A percentile compares a stretch with the other conserved stretches of the same genome.
These are phyloP conservation scores for Saccharum officinarum DNA, from an alignment of 176 grass and related monocot species.

Conservation along the genomic window DNA sequence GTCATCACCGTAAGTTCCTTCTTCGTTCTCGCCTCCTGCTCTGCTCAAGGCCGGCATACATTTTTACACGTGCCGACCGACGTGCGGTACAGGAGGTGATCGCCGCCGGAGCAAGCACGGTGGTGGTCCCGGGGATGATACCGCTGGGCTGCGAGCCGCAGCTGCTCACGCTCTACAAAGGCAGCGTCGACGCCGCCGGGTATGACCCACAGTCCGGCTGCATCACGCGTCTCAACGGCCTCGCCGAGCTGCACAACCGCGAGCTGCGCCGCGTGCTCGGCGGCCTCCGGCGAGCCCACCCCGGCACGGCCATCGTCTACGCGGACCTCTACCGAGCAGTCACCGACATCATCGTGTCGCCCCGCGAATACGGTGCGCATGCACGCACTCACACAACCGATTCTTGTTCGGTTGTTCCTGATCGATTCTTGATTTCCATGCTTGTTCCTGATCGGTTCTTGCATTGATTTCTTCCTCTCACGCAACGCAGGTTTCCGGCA, in stretches of 20 bases:
- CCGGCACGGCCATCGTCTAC: conserved; percentile 43
- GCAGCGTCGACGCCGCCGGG: background rate
- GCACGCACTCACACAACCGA: no score
- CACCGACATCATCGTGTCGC: conserved; percentile 29
- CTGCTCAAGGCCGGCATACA: background rate
- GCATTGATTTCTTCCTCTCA: no score
- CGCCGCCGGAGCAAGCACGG: conserved; percentile 1
- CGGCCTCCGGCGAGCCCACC: conserved; percentile 30
- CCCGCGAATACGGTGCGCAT: conserved; percentile 6
- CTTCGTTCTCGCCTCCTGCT: background rate
- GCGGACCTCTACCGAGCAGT: conserved; percentile 55
- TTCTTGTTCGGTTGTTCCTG: no score
- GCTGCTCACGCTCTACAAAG: conserved; percentile 36
- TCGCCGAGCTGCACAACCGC: conserved; percentile 59
- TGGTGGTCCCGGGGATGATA: background rate
- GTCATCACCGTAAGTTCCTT: conserved; percentile 22
- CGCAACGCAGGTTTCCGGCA: background rate
- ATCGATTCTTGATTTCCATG: no score
- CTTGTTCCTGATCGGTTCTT: background rate
- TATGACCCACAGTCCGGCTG: conserved; percentile 57
- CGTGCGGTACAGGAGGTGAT: background rate
- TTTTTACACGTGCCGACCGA: no score
- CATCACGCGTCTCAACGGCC: conserved; percentile 48
- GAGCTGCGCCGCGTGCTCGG: conserved; percentile 26
- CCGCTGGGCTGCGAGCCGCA: background rate